These are phyloP conservation scores for Pichia sp. DNA, from an alignment of 1,139 yeast genomes.

Conservation along the genomic window DNA sequence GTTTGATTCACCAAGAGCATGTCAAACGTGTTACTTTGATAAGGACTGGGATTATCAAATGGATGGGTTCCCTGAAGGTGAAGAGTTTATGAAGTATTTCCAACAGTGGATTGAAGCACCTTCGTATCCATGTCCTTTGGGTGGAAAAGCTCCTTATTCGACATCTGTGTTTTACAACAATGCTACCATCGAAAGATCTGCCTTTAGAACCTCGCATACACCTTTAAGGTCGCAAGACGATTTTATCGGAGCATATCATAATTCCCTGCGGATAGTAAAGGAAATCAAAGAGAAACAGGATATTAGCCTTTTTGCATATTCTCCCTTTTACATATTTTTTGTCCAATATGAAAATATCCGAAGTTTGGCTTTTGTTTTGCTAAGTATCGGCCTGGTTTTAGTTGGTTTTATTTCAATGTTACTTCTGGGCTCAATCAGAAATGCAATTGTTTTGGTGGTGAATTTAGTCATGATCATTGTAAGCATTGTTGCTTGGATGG, in stretches of 20 bases:
- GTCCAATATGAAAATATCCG: conserved; percentile 75
- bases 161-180: conserved; percentile 37
- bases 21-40: conserved; percentile 60
- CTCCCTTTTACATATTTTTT: conserved; percentile 87
- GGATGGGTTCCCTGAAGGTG: conserved; percentile 77
- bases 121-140: conserved; percentile 89
- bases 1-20: conserved; percentile 58
- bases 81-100: conserved; percentile 60
- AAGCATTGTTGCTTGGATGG: conserved; percentile 76
- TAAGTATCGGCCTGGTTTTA: conserved; percentile 46
- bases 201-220: conserved; percentile 71
- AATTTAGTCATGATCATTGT: conserved; percentile 60
- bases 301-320: conserved; percentile 75
- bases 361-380: conserved; percentile 43
- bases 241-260: conserved; percentile 71
- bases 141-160: conserved; percentile 91
- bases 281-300: conserved; percentile 38
- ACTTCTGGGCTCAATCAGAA: conserved; percentile 58
- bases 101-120: conserved; percentile 73
- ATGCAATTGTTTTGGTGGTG: conserved; percentile 46
- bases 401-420: conserved; percentile 42
- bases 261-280: conserved; percentile 60
- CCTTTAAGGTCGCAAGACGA: conserved; percentile 80
- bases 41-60: conserved; percentile 63
- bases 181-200: conserved; percentile 43